Evolutionary conservation across 1,284 basidiomycete genomes (phyloP), one percentile per base, ranked within the genome.

Genomic region (Boletus semigastroideus): DNA sequence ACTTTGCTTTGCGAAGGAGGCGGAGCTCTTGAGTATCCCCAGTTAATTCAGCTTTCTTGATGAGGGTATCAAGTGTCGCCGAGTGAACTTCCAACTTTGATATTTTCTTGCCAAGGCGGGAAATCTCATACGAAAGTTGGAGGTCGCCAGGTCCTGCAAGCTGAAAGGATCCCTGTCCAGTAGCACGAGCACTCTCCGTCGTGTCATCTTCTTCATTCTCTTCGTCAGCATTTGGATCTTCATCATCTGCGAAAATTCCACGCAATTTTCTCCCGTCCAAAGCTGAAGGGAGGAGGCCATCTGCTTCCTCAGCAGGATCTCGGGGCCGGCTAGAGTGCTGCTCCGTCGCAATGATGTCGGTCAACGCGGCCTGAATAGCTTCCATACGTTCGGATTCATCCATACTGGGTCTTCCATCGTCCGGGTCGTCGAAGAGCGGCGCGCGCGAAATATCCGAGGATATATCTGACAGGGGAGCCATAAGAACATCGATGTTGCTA

Each of bases 31-130:
- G 84, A 2, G 80, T 83, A 62, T 94, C 92, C 0, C 95, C 96
- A 0, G 92, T 94, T 39, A 98, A 73, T 65, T 98, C 96, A 0
- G 96, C 96, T 68, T 96, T 95, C 58, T 90, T 87, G 60, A 97
- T 90, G 30, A 98, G 75, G 1, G 86, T 88, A 54, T 90, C 87
- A 13, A 99, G 78, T 72, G 95, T 88, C 17, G 79, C 73, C 48
- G 92, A 86, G 62, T 98, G 96, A 2, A 84, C 79, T 59, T 87
- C 80, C 9, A 95, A 73, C 61, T 89, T 88, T 9, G 77, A 72
- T 44, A 97, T 84, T 56, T 92, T 90, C 39, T 84, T 81, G 14
- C 80, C 75, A 2, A 97, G 74, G 14, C 90, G 83, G 19, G 77
- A 74, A 49, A 97, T 94, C 69, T 94, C 92, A 57, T 84, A 81